Base-by-base conservation (phyloP, 208 protist genomes). In the Blastocrithidia nonstop region DNA sequence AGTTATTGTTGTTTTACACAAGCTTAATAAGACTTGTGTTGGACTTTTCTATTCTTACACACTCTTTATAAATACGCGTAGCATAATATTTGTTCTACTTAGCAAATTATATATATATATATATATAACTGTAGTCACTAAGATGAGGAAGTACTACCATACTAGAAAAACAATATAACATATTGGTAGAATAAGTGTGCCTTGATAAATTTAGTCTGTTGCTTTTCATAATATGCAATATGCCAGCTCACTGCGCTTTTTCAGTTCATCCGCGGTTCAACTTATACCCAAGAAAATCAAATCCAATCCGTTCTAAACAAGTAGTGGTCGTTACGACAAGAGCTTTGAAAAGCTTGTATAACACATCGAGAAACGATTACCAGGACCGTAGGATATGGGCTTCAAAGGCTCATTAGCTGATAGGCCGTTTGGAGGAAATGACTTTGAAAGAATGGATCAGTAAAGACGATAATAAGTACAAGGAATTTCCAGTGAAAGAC, bases 331-430 rank as follows among this genome's bases (percentile, higher is more conserved):
- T 29, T 90, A 82, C 40, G 72, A 90, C 40, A 63, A 72, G 36
- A 81, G 68, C 33, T 90, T 90, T 38, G 80, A 90, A 46, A 85
- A 86, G 42, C 46, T 90, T 2, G 72, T 66, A n/a, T 55, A 58
- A 7, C 61, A 65, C 21, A 57, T 90, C 13, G 80, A 79, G 54
- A 50, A 32, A 9, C 62, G 64, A 33, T 50, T 86, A 48, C 64
- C 68, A 1, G 71, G 81, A 26, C 68, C 72, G 0, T 67, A 86
- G 59, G 52, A 66, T 16, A 55, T 81, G 31, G 47, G 80, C 8
- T 13, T 54, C n/a, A 45, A 58, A n/a, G 64, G 71, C 31, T 71
- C 51, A 55, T 57, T 79, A 19, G 69, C 81, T 48, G 75, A 90
- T 47, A 62, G 51, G 31, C 52, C 57, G 40, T 86, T 67, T 50